phyloP scores from a whole-genome alignment of 257 asterid species.

The Vinca minor region DNA sequence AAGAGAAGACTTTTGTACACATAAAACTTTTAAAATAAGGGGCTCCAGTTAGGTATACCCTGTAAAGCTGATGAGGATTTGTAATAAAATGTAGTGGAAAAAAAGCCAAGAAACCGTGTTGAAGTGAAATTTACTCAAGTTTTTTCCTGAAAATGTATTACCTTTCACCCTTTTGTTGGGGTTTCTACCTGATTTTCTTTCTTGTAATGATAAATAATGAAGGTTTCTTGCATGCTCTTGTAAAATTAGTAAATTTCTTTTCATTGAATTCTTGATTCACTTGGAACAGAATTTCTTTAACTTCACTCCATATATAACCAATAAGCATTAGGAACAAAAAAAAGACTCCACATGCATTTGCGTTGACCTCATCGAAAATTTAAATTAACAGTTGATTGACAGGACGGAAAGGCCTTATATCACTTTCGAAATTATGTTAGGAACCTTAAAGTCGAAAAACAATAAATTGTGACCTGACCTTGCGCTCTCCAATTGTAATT shows the following conservation, averaged over 20 bases:
- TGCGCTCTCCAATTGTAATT: no score
- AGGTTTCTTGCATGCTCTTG: not conserved
- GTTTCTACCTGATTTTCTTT: not conserved
- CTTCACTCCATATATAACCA: not conserved
- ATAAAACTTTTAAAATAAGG: not conserved
- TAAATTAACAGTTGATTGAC: no score
- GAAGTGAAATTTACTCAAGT: not conserved
- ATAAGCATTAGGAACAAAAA: not conserved
- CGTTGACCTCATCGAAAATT: no score
- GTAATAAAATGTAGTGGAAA: not conserved
- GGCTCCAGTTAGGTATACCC: not conserved
- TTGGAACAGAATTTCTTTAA: not conserved
- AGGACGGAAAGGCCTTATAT: no score
- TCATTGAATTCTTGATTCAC: not conserved
- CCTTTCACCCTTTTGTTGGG: not conserved
- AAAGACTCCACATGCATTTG: not conserved
- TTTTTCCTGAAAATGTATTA: not conserved
- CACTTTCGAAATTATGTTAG: no score
- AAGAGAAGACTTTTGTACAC: not conserved
- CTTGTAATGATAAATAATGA: not conserved
- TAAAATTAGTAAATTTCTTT: not conserved
- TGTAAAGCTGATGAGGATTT: not conserved
- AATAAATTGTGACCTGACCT: no score
- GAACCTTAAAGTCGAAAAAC: no score
- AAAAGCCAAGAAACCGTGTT: not conserved